Conservation (phyloP, 805 yeast species). For the Cyberlindnera misumaiensis region DNA sequence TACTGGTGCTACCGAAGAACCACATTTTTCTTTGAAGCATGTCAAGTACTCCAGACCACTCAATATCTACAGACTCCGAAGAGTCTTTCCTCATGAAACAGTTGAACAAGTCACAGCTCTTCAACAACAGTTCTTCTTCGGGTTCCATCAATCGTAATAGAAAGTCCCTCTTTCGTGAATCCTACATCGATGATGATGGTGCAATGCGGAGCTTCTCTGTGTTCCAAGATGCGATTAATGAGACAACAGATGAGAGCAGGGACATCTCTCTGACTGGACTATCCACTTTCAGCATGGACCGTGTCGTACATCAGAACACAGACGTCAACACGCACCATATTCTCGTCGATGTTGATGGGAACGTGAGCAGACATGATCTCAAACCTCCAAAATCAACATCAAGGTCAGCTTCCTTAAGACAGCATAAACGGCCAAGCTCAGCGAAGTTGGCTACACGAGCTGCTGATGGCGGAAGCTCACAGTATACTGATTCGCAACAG, state of each 20-base stretch:
- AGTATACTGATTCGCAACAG: too few relatives aligned
- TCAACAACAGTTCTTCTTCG: constrained; percentile 12
- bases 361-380: neutral
- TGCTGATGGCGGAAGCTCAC: too few relatives aligned
- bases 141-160: constrained; percentile 6
- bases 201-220: constrained; percentile 15
- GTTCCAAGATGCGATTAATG: constrained; percentile 20
- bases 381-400: neutral
- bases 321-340: constrained; percentile 4
- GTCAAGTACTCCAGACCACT: constrained; percentile 5
- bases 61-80: constrained; percentile 24
- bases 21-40: too few relatives aligned
- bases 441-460: too few relatives aligned
- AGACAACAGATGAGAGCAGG: constrained; percentile 15
- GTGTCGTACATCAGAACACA: constrained; percentile 4
- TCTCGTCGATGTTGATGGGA: constrained; percentile 12
- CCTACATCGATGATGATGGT: constrained; percentile 22
- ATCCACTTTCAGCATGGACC: constrained; percentile 15
- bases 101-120: constrained; percentile 20
- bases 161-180: constrained; percentile 20
- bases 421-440: too few relatives aligned
- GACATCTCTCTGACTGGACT: constrained; percentile 17
- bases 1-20: too few relatives aligned
- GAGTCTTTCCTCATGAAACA: constrained; percentile 24
- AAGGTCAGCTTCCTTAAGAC: too few relatives aligned